Percentiles rank a stretch among this genome's conserved stretches.
phyloP scores from a whole-genome alignment of 176 grass and related monocot genomes.

The Aechmea fasciata region DNA sequence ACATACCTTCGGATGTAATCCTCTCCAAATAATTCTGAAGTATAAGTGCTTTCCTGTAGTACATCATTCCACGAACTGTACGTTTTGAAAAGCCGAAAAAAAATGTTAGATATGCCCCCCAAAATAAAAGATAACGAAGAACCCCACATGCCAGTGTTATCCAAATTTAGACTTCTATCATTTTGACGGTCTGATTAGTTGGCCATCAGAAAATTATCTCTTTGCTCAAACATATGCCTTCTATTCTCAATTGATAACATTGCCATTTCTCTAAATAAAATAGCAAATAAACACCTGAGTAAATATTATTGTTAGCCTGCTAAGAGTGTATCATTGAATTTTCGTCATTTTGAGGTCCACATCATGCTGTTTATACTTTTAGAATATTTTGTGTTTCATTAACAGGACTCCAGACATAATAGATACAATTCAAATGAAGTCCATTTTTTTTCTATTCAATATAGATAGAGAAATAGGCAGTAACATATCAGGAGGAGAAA shows the following conservation, averaged over 20 bases:
- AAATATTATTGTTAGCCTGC: too few species aligned
- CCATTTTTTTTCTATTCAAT: neutral
- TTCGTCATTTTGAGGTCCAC: too few species aligned
- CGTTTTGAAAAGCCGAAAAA: neutral
- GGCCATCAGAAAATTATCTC: too few species aligned
- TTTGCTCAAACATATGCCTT: too few species aligned
- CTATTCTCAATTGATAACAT: too few species aligned
- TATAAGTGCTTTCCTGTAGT: slow-evolving; percentile 95
- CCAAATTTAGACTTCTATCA: too few species aligned
- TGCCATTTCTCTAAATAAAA: neutral
- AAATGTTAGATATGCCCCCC: neutral
- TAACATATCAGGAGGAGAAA: neutral
- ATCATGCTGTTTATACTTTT: too few species aligned
- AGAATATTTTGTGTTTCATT: neutral
- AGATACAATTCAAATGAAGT: neutral
- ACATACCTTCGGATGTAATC: slow-evolving; percentile 67
- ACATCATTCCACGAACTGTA: slow-evolving; percentile 98
- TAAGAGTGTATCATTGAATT: too few species aligned
- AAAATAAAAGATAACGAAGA: neutral
- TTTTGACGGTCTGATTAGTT: too few species aligned
- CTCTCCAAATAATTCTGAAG: slow-evolving; percentile 89
- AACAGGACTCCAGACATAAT: neutral
- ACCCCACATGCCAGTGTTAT: neutral
- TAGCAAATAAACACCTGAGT: neutral
- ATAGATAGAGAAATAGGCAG: neutral